A percentile compares a stretch with the other conserved stretches of the same genome.
These are phyloP conservation scores for Berberis vulgaris DNA, from an alignment of 164 flowering plant species.

Conservation along the genomic window DNA sequence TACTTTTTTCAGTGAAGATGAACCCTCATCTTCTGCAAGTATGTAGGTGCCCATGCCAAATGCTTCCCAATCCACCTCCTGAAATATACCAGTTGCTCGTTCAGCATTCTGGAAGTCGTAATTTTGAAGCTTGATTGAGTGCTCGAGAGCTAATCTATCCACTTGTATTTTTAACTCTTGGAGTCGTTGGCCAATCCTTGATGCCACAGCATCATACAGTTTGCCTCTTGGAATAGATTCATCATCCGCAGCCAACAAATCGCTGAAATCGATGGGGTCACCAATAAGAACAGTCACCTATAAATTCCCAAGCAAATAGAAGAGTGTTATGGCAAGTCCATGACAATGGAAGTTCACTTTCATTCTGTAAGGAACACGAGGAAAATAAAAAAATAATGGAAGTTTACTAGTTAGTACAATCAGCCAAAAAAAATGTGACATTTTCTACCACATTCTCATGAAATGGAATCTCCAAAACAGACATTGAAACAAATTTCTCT, in stretches of 20 bases:
- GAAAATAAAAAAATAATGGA: no score
- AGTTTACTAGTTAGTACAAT: no score
- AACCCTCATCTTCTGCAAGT: slow-evolving; percentile 12
- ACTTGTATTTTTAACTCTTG: slow-evolving; percentile 57
- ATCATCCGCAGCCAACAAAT: slow-evolving; percentile 35
- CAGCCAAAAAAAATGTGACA: no score
- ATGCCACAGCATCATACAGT: slow-evolving; percentile 66
- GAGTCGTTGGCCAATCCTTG: slow-evolving; percentile 57
- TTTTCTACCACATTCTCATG: no score
- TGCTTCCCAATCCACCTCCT: slow-evolving; percentile 84
- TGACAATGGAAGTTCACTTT: not conserved
- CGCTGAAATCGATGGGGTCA: slow-evolving; percentile 79
- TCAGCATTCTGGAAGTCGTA: slow-evolving; percentile 15
- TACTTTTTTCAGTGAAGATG: slow-evolving; percentile 8
- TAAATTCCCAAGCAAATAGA: not conserved
- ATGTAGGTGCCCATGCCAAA: slow-evolving; percentile 47
- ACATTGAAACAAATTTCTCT: no score
- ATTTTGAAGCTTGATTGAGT: slow-evolving; percentile 19
- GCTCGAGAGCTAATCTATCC: slow-evolving; percentile 54
- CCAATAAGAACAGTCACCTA: slow-evolving; percentile 49
- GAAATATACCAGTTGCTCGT: slow-evolving; percentile 45
- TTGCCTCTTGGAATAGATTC: slow-evolving; percentile 39
- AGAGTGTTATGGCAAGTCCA: not conserved
- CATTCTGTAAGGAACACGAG: no score
- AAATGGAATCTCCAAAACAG: no score